Percentiles rank a stretch among this genome's conserved stretches.
phyloP scores from a whole-genome alignment of 768 basidiomycete genomes.

The Imleria badia region DNA sequence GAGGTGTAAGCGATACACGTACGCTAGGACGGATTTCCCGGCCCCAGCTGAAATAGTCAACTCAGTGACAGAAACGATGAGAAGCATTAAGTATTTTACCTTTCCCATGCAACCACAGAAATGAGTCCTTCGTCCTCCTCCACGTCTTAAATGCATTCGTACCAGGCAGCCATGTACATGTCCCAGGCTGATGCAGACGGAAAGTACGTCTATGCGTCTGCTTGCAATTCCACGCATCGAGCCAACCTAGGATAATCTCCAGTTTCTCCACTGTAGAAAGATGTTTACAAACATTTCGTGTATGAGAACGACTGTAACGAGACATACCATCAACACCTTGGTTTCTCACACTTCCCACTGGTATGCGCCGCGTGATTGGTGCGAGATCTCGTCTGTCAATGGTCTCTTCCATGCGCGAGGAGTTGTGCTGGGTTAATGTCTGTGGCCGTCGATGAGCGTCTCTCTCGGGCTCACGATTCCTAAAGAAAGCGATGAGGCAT shows the following conservation, averaged over 20 bases:
- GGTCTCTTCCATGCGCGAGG: no score
- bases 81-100: neutral
- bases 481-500: no score
- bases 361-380: no score
- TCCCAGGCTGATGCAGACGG: neutral
- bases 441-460: neutral
- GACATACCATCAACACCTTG: neutral
- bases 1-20: rapidly evolving
- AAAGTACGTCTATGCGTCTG: neutral
- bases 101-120: conserved; percentile 18
- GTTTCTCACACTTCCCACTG: neutral
- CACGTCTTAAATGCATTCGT: conserved; percentile 1
- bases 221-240: conserved; percentile 1
- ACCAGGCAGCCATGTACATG: conserved; percentile 11
- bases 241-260: neutral
- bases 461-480: conserved; percentile 4
- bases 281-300: neutral
- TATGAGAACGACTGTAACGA: neutral
- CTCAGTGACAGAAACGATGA: neutral
- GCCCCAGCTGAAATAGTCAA: conserved; percentile 2
- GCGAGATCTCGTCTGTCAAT: no score
- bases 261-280: neutral
- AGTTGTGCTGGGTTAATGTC: no score
- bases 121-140: neutral
- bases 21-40: conserved; percentile 19